Evolutionary conservation across 176 grass and related monocot species (phyloP).

Genomic region (Oryza meyeriana): DNA sequence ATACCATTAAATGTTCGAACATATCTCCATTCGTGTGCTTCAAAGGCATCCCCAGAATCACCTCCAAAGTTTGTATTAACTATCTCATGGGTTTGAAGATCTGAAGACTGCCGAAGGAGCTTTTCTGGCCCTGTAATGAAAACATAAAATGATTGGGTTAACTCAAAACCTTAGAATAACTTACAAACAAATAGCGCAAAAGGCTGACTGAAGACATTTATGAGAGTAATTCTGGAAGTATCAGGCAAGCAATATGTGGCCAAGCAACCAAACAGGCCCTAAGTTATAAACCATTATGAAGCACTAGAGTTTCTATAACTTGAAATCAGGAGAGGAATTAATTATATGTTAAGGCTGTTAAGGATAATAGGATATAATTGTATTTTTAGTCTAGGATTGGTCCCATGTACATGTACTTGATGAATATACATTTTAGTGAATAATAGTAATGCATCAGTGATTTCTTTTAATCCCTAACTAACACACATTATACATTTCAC

Average conservation of each 20-base stretch:
- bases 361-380: neutral
- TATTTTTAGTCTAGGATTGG: neutral
- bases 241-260: neutral
- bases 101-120: constrained; percentile 72
- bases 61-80: constrained; percentile 54
- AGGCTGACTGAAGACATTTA: neutral
- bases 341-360: neutral
- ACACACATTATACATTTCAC: neutral
- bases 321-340: neutral
- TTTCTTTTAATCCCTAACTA: neutral
- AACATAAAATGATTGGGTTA: neutral
- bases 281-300: neutral
- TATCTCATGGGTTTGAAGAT: constrained; percentile 45
- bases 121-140: constrained; percentile 77
- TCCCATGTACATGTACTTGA: neutral
- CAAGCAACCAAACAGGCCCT: neutral
- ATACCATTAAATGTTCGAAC: constrained; percentile 79
- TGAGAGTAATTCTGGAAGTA: neutral
- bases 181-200: neutral
- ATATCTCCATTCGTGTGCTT: constrained; percentile 91
- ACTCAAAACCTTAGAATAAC: constrained; percentile 15
- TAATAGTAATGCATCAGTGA: neutral
- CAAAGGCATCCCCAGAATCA: constrained; percentile 70
- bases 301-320: neutral
- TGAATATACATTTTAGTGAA: neutral